Base-by-base conservation (phyloP, 1,139 yeast species). In the Suhomyces maxii region DNA sequence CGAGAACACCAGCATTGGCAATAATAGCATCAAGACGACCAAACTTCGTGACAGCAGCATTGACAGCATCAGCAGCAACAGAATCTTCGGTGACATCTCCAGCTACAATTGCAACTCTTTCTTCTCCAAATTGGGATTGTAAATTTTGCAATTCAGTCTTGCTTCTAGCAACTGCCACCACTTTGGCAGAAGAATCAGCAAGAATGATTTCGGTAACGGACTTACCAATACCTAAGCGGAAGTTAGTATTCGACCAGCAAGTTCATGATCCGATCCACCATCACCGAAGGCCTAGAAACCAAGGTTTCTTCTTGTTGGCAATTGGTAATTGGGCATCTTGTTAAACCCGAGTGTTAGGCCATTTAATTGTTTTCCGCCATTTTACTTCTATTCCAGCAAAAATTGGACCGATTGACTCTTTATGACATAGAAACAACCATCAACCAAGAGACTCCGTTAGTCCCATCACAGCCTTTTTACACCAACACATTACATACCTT, bases 1-100 rank as follows among this genome's bases (percentile, higher is more conserved):
- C 91, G 50, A 93, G 68, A 0, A 85, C 82, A 3, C 97, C 98
- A 2, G 98, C 98, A 67, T 93, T 91, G 48, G 90, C 84, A 39
- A 93, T 77, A 7, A 89, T 64, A 0, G 93, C 82, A 57, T 87
- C 83, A 39, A 93, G 68, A 31, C 72, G 69, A 3, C 90, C 93
- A 59, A 78, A 84, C 48, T 71, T 71, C 6, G 60, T 52, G 9
- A 79, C 55, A 0, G 91, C 84, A 23, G 65, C 46, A 1, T 68
- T 64, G 12, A 86, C 73, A 0, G 86, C 78, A 23, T 59, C 50
- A 25, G 57, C 51, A 7, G 73, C 58, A 1, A 75, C 69, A 6
- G 59, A 49, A 4, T 63, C 55, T 18, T 81, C 76, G 0, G 86
- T 59, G 6, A 90, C 73, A 61, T 91, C 97, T 0, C 96, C 97